phyloP scores from a whole-genome alignment of 1,139 yeast genomes.

The Kodamaea ohmeri region DNA sequence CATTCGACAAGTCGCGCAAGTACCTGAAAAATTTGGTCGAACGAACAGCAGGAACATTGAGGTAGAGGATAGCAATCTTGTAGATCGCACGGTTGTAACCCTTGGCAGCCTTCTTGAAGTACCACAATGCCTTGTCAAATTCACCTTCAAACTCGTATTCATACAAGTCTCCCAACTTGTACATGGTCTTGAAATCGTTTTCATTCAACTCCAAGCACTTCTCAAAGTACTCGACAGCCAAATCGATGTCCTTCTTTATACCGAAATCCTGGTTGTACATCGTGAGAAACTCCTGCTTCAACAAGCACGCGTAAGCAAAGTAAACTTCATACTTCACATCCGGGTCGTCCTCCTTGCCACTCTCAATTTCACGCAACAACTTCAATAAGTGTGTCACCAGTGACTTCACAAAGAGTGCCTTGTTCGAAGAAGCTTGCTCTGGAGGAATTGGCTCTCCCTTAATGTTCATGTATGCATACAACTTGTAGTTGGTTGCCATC shows the following conservation, averaged over 20 bases:
- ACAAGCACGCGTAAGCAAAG: slow-evolving; percentile 40
- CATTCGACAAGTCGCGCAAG: slow-evolving; percentile 37
- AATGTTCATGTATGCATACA: slow-evolving; percentile 43
- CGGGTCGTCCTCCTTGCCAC: slow-evolving; percentile 23
- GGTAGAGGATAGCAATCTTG: slow-evolving; percentile 40
- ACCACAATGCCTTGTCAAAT: slow-evolving; percentile 34
- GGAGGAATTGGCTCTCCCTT: slow-evolving; percentile 41
- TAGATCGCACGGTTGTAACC: slow-evolving; percentile 47
- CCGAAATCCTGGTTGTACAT: slow-evolving; percentile 40
- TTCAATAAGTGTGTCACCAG: slow-evolving; percentile 40
- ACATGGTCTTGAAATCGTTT: slow-evolving; percentile 34
- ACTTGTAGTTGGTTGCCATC: slow-evolving; percentile 38
- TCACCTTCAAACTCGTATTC: slow-evolving; percentile 34
- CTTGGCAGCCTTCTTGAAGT: slow-evolving; percentile 41
- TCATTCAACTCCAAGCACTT: slow-evolving; percentile 34
- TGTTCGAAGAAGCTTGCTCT: slow-evolving; percentile 33
- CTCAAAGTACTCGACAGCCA: slow-evolving; percentile 34
- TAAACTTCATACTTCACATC: slow-evolving; percentile 27
- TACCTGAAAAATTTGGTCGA: slow-evolving; percentile 38
- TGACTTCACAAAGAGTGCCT: slow-evolving; percentile 39
- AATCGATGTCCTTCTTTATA: slow-evolving; percentile 28
- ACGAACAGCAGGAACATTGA: slow-evolving; percentile 35
- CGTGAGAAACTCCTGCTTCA: slow-evolving; percentile 34
- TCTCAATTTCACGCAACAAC: slow-evolving; percentile 36
- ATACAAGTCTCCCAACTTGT: slow-evolving; percentile 41